These are phyloP conservation scores for Penicillium nordicum DNA, from an alignment of 2,329 filamentous ascomycete genomes.

Conservation along the genomic window DNA sequence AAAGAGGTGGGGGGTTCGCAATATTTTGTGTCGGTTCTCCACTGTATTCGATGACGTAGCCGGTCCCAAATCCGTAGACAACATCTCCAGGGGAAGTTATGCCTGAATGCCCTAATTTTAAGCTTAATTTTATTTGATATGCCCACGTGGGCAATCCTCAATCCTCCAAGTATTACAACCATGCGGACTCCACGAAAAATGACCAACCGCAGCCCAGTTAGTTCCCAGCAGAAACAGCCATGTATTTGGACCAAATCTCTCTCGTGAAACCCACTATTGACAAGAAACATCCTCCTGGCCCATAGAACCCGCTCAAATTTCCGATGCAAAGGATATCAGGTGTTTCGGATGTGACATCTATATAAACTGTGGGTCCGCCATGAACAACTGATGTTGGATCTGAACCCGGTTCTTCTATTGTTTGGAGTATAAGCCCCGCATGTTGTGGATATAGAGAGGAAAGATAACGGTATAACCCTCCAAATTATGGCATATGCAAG, in stretches of 20 bases:
- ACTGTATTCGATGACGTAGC: constrained; percentile 7
- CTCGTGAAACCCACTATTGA: background rate
- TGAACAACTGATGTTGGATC: background rate
- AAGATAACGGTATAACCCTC: background rate
- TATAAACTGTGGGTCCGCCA: background rate
- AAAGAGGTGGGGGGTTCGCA: background rate
- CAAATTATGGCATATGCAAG: background rate
- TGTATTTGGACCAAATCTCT: background rate
- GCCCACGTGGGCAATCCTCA: background rate
- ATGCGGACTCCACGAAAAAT: background rate
- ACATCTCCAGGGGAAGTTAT: background rate
- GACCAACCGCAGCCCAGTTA: background rate
- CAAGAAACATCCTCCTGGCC: background rate
- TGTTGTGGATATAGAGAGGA: background rate
- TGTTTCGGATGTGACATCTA: background rate
- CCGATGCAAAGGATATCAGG: background rate
- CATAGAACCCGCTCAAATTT: background rate
- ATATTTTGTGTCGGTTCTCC: constrained; percentile 9
- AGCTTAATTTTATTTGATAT: background rate
- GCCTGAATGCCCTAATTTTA: background rate
- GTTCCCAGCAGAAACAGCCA: background rate
- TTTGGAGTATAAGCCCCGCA: background rate
- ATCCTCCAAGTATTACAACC: background rate
- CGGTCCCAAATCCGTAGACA: background rate
- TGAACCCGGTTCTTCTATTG: too few relatives aligned